phyloP scores from a whole-genome alignment of 1,284 basidiomycete genomes.

The Fomitopsis schrenkii region DNA sequence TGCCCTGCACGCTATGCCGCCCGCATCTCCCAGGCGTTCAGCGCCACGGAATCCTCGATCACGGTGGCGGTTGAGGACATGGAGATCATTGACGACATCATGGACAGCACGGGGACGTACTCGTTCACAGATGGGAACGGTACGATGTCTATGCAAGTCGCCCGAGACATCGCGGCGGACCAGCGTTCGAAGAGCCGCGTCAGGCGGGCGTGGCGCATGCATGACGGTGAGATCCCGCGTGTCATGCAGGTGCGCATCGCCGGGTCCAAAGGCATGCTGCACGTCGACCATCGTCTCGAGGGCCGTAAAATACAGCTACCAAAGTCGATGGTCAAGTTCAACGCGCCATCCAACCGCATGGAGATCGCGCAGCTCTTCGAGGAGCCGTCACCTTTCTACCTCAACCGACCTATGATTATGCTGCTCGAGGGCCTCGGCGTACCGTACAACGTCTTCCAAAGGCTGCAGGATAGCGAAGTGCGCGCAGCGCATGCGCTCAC shows the following conservation, averaged over 20 bases:
- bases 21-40: constrained; percentile 69
- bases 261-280: constrained; percentile 69
- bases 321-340: constrained; percentile 74
- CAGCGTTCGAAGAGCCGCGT: constrained; percentile 33
- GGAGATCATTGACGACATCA: constrained; percentile 42
- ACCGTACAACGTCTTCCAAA: constrained; percentile 46
- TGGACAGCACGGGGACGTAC: constrained; percentile 24
- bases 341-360: constrained; percentile 52
- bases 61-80: constrained; percentile 51
- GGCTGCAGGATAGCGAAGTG: constrained; percentile 52
- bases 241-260: constrained; percentile 58
- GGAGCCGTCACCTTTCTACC: constrained; percentile 49
- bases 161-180: constrained; percentile 44
- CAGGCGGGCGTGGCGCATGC: constrained; percentile 29
- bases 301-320: constrained; percentile 60
- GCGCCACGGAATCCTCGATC: constrained; percentile 60
- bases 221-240: constrained; percentile 34
- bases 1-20: constrained; percentile 72
- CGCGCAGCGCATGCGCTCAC: constrained; percentile 38
- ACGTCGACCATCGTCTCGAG: constrained; percentile 52
- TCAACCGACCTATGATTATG: constrained; percentile 72
- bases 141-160: constrained; percentile 55
- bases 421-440: constrained; percentile 55
- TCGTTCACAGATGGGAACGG: constrained; percentile 71
- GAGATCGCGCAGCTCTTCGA: constrained; percentile 67